Evolutionary conservation across 1,284 basidiomycete species (phyloP).

Genomic region (Neonothopanus nambi): DNA sequence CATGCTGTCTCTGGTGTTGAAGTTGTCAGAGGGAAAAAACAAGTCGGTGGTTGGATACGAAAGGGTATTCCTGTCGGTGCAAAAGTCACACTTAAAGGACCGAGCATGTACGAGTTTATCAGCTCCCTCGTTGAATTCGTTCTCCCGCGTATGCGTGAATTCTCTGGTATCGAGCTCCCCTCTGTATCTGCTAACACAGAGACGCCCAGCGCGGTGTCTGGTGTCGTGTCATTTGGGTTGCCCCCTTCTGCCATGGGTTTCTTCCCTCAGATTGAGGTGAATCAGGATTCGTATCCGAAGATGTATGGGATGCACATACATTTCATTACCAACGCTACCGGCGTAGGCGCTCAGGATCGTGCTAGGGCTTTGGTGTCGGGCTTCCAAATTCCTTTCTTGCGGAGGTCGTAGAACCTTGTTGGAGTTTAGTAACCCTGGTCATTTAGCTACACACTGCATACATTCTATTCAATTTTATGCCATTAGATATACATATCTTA

Average conservation of each 20-base stretch:
- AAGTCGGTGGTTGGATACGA: constrained; percentile 86
- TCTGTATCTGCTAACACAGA: constrained; percentile 60
- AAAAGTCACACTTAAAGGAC: constrained; percentile 88
- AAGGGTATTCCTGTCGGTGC: constrained; percentile 83
- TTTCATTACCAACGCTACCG: constrained; percentile 84
- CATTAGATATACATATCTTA: too few relatives aligned
- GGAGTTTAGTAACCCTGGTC: too few relatives aligned
- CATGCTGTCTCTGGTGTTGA: constrained; percentile 77
- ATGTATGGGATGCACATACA: constrained; percentile 89
- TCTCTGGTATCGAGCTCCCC: constrained; percentile 78
- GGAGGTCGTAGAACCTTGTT: constrained; percentile 19
- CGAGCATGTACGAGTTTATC: constrained; percentile 93
- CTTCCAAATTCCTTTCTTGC: constrained; percentile 84
- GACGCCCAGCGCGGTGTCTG: constrained; percentile 77
- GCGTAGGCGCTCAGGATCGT: constrained; percentile 83
- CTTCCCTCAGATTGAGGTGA: constrained; percentile 95
- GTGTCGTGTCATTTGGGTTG: constrained; percentile 89
- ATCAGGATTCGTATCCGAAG: constrained; percentile 84
- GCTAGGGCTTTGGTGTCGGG: constrained; percentile 85
- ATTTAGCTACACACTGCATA: too few relatives aligned
- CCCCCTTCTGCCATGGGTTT: constrained; percentile 83
- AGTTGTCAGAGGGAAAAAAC: constrained; percentile 77
- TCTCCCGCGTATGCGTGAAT: constrained; percentile 89
- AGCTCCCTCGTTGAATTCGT: constrained; percentile 92
- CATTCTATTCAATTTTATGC: too few relatives aligned